Base-by-base conservation (phyloP, 2,329 filamentous ascomycete genomes). In the Daldinia sp. region DNA sequence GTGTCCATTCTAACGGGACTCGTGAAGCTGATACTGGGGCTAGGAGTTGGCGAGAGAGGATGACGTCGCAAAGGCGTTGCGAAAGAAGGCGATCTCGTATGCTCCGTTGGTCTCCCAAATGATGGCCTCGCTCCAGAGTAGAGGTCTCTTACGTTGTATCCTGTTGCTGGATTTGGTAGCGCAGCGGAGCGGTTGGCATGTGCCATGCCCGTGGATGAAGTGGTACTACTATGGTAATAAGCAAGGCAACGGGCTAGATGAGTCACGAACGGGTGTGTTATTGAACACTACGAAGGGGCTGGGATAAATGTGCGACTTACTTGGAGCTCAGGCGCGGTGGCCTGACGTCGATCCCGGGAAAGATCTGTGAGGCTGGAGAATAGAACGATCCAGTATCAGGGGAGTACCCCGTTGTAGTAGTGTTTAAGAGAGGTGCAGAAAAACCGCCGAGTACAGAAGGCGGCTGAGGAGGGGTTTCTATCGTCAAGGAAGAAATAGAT, bases 191-290 rank as follows among this genome's bases (percentile, higher is more conserved):
- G 83, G 78, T 85, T 86, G 80, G 82, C 81, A 83, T 87, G 85
- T 82, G 85, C 84, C 85, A 89, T 88, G 76, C 85, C 85, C 81
- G 83, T 81, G 67, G 84, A 82, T 62, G 86, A 81, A 64, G 81
- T 82, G 78, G 79, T 86, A 80, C 81, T 87, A 75, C 74, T 79
- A 75, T 67, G 67, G 71, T 73, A 70, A 79, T 83, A 74, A 83
- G 80, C 77, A 74, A 68, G 65, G 60, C 35, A 70, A 67, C 60
- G 66, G 42, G 42, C 60, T 59, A 57, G 37, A 68, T 20, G 23
- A 64, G 60, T 68, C 42, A 64, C 58, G 69, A 53, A 64, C 58
- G 56, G 44, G 55, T 61, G 57, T 60, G 59, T 44, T 66, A 65
- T 72, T 62, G 64, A 65, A 66, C 44, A 57, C 44, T 42, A 53